Percentiles rank a stretch among this genome's conserved stretches.
phyloP scores from a whole-genome alignment of 1,139 yeast genomes.

The Nadsonia commutata region DNA sequence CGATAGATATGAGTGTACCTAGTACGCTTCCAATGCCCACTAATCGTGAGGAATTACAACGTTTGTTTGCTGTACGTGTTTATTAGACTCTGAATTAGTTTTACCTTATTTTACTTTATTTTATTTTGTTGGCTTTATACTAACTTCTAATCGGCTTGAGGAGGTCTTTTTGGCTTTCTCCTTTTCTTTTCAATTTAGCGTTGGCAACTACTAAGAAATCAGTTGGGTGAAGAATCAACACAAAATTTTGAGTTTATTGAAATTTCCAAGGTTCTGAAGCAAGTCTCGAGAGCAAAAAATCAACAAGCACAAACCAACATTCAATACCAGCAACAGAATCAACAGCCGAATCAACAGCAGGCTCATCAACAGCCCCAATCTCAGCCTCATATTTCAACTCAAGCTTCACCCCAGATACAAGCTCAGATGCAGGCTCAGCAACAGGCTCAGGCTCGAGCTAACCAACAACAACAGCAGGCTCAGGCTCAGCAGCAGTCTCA shows the following conservation, averaged over 20 bases:
- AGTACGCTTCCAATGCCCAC: not conserved
- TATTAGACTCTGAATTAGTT: not conserved
- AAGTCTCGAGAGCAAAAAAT: not conserved
- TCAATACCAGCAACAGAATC: constrained; percentile 22
- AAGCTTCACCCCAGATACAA: constrained; percentile 2
- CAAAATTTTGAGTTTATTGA: constrained; percentile 18
- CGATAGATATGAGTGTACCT: not conserved
- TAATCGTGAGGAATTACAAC: not conserved
- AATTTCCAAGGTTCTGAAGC: constrained; percentile 17
- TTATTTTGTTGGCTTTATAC: not conserved
- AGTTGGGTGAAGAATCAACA: not conserved
- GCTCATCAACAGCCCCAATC: constrained; percentile 12
- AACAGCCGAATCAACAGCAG: constrained; percentile 39
- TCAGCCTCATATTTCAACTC: constrained; percentile 4
- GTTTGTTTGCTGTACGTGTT: not conserved
- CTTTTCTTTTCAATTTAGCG: not conserved
- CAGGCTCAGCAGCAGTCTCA: constrained; percentile 10
- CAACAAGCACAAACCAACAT: constrained; percentile 12
- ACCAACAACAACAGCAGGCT: constrained; percentile 14
- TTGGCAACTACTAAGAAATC: constrained; percentile 14
- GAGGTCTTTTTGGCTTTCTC: not conserved
- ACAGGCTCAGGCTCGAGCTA: constrained; percentile 13
- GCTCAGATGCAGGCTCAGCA: constrained; percentile 14
- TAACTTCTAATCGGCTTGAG: no score
- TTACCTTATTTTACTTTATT: not conserved